Conservation (phyloP, 2,329 filamentous ascomycete species). For the Colletotrichum melonis region DNA sequence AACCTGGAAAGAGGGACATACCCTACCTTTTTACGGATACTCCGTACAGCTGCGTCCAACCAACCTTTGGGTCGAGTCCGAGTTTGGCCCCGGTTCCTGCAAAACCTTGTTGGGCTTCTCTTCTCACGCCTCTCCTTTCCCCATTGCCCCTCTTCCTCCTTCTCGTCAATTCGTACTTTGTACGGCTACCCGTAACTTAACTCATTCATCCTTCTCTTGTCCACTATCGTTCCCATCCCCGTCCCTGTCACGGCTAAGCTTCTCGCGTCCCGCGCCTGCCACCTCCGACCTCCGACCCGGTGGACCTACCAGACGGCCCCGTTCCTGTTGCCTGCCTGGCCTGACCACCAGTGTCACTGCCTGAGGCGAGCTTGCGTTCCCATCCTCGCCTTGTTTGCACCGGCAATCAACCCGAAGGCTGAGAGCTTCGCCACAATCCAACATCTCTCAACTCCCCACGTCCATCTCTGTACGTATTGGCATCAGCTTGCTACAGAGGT, state of each 20-base stretch:
- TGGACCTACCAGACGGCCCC: background rate
- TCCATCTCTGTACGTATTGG: slow-evolving; percentile 17
- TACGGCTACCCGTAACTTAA: background rate
- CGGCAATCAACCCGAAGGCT: slow-evolving; percentile 7
- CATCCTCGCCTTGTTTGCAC: slow-evolving; percentile 5
- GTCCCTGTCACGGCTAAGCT: slow-evolving; percentile 17
- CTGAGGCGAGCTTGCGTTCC: background rate
- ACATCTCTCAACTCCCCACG: background rate
- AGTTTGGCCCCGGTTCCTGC: background rate
- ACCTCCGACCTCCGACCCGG: background rate
- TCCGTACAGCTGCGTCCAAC: background rate
- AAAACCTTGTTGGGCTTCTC: background rate
- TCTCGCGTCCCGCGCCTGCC: slow-evolving; percentile 10
- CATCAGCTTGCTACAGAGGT: background rate
- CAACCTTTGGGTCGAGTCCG: background rate
- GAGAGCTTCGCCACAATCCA: slow-evolving; percentile 24
- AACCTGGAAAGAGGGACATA: background rate
- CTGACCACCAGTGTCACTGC: background rate
- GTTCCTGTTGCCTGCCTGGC: slow-evolving; percentile 1
- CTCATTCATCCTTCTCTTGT: background rate
- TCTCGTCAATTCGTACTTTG: background rate
- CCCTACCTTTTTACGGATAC: background rate
- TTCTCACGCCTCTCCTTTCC: background rate
- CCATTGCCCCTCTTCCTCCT: background rate
- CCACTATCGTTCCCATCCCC: background rate